Base-by-base conservation (phyloP, 805 yeast genomes). In the Debaryomyces hansenii region DNA sequence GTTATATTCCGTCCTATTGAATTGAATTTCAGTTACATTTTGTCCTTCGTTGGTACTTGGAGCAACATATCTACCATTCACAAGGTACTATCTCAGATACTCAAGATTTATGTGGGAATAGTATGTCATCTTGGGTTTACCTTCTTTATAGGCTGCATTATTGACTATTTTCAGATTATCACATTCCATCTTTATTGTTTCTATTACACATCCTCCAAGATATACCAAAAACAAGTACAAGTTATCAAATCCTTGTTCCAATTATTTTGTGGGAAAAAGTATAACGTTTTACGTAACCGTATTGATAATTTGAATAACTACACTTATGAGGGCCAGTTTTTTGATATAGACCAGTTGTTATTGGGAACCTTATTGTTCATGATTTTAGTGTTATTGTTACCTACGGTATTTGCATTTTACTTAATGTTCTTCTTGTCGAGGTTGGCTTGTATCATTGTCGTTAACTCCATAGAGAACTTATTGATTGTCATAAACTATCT, bases 291-390 rank as follows among this genome's bases (percentile, higher is more conserved):
- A 57, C 78, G 98, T 54, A 76, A 87, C 45, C 83, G 99, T 71
- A 82, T 90, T 28, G 99, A 94, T 63, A 82, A 84, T 20, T 83
- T 90, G 51, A 81, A 85, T 60, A 62, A 57, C 44, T 59, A 64
- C 38, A 53, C 63, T n/a, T 46, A 47, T n/a, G 55, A 52, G 3
- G 48, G 52, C 5, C 58, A 59, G 9, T 57, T 58, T 27, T 92
- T 87, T 62, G 92, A 87, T 49, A 70, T 92, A 20, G 97, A 91
- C 61, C 96, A 91, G 58, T 72, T 92, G 46, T 69, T 95, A 41
- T 68, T 92, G 60, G 99, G 99, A 0, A 94, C 97, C 2, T 75
- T 94, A 46, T 65, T 92, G 14, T 94, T 94, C 66, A 89, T 92
- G 41, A 81, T 91, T 12, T 69, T 88, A 43, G 67, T 86, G 0